Conservation (phyloP, 768 basidiomycete genomes). For the Brasilioporus rufonigricans region DNA sequence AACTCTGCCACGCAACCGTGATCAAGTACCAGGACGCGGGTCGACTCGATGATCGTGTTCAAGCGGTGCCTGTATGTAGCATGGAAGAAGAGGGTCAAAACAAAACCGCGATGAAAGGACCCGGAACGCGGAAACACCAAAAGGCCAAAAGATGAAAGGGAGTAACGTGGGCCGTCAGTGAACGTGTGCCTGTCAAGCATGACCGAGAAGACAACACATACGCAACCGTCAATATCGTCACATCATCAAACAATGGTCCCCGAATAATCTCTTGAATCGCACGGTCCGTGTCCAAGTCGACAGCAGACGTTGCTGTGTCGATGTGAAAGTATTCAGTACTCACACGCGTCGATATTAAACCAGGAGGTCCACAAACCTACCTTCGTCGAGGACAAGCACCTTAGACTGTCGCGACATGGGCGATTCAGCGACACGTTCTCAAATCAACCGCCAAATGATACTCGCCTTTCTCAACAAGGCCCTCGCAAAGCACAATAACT, state of each 20-base stretch:
- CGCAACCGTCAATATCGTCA: slow-evolving; percentile 88
- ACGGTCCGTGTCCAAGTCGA: slow-evolving; percentile 87
- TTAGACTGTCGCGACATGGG: slow-evolving; percentile 50
- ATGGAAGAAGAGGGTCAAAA: no score
- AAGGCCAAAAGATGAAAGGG: no score
- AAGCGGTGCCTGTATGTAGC: slow-evolving; percentile 67
- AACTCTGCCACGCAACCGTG: slow-evolving; percentile 80
- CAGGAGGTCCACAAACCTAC: slow-evolving; percentile 30
- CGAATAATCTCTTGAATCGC: slow-evolving; percentile 87
- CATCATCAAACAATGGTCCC: slow-evolving; percentile 70
- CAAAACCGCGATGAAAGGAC: no score
- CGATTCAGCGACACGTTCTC: neutral
- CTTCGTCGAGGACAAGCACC: slow-evolving; percentile 93
- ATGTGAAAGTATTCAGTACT: neutral
- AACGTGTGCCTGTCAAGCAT: no score
- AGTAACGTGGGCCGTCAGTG: neutral
- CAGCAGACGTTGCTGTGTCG: slow-evolving; percentile 75
- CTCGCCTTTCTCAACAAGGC: slow-evolving; percentile 74
- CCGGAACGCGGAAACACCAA: no score
- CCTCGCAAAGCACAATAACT: slow-evolving; percentile 85
- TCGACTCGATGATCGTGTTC: slow-evolving; percentile 82
- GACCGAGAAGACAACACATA: slow-evolving; percentile 36
- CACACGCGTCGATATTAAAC: neutral
- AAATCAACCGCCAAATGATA: fast-evolving
- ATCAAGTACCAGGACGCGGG: slow-evolving; percentile 79